Evolutionary conservation across 2,329 filamentous ascomycete genomes (phyloP), one percentile per base, ranked within the genome.

Genomic region (Pezizomycotina sp.): DNA sequence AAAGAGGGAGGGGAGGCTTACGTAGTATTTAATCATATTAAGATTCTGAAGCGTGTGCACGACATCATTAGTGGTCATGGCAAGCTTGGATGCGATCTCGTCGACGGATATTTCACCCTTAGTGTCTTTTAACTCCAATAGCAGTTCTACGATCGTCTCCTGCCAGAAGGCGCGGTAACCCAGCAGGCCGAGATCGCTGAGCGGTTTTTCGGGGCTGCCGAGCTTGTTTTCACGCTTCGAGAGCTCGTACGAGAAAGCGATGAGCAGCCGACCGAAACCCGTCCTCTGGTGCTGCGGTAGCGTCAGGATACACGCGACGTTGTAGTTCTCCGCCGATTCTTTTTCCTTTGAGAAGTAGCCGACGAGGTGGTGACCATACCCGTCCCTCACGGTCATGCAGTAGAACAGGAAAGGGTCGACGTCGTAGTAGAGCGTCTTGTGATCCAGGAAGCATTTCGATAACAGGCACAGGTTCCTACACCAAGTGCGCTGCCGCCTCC

Each of bases 321-420:
- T 98, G 67, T 95, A 98, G 19, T 80, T 82, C 52, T 98, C 91
- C 0, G 83, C 83, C 24, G 78, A 86, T 58, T 98, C 89, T 50
- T 98, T 98, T 58, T 98, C 89, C 56, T 98, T 98, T 37, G 80
- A 92, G 58, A 98, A 98, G 55, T 93, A 98, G n/a, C 89, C 89
- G n/a, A 98, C 80, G 31, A 98, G 69, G 53, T 95, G 89, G 52
- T 78, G 89, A 9, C 89, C 89, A 50, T 83, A 76, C 31, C 92
- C 82, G 47, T 84, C 80, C 48, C 79, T 74, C 25, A 75, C 77
- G 16, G 81, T 81, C 86, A 98, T 93, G 57, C 92, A 86, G 59
- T 98, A 98, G 62, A 98, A 98, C 22, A 98, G 62, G 55, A 98
- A 98, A 0, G 89, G 89, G 47, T 98, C 89, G n/a, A 98, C 89